Evolutionary conservation across 768 basidiomycete species (phyloP).

Genomic region (Mrakia gelida): DNA sequence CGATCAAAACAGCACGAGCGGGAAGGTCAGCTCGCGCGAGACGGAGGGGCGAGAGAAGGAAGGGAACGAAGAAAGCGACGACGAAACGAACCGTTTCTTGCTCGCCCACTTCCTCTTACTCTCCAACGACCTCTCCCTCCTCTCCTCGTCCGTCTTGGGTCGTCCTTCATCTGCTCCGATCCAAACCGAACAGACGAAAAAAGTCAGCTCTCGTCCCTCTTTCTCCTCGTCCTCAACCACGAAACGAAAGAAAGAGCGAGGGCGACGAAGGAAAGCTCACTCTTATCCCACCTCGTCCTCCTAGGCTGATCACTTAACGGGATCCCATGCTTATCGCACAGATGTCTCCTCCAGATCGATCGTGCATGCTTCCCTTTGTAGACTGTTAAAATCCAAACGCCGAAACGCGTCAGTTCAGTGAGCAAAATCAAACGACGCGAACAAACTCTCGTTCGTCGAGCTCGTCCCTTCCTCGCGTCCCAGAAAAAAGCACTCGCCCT

Average conservation of each 20-base stretch:
- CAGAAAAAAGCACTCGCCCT: background rate
- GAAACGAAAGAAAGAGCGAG: background rate
- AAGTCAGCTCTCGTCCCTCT: background rate
- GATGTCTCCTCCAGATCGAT: slow-evolving; percentile 31
- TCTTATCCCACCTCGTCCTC: slow-evolving; percentile 26
- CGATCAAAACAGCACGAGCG: too few species aligned
- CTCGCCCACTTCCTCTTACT: slow-evolving; percentile 14
- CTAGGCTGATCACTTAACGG: slow-evolving; percentile 25
- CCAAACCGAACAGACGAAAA: background rate
- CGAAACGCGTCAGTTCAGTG: background rate
- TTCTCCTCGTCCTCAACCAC: too few species aligned
- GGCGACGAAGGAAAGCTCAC: background rate
- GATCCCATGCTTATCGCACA: slow-evolving; percentile 29
- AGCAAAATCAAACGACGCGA: too few species aligned
- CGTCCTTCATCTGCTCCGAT: background rate
- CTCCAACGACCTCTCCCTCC: slow-evolving; percentile 16
- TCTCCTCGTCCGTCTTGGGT: slow-evolving; percentile 22
- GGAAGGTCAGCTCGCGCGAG: background rate
- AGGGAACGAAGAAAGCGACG: background rate
- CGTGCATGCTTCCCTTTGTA: slow-evolving; percentile 24
- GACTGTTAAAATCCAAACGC: background rate
- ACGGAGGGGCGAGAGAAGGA: too few species aligned
- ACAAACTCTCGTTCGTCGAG: background rate
- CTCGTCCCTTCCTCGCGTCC: background rate
- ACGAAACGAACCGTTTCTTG: background rate